A percentile compares a stretch with the other conserved stretches of the same genome.
phyloP scores from a whole-genome alignment of 2,329 filamentous ascomycete genomes.

The Alternaria ethzedia region DNA sequence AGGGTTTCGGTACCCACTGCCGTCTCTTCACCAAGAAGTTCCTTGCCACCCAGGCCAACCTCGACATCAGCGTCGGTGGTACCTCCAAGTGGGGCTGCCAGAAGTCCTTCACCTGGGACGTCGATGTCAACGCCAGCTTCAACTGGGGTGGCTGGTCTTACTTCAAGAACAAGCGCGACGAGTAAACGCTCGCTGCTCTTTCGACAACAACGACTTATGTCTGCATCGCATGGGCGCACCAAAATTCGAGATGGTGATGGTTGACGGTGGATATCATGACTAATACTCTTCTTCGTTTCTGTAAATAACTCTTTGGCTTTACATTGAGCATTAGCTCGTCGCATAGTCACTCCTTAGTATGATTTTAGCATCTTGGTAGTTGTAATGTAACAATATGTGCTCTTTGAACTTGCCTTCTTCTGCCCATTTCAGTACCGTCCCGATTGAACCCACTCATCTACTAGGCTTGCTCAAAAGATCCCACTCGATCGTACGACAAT shows the following conservation, averaged over 20 bases:
- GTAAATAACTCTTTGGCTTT: slow-evolving; percentile 8
- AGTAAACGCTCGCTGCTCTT: slow-evolving; percentile 9
- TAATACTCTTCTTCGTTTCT: slow-evolving; percentile 1
- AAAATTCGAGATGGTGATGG: not conserved
- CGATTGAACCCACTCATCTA: not conserved
- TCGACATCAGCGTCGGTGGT: slow-evolving; percentile 24
- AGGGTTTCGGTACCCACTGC: slow-evolving; percentile 34
- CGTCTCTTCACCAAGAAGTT: slow-evolving; percentile 37
- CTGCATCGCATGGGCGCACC: not conserved
- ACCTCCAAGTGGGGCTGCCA: slow-evolving; percentile 26
- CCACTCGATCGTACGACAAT: not conserved
- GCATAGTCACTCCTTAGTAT: slow-evolving; percentile 14
- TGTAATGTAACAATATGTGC: slow-evolving; percentile 10
- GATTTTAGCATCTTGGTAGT: slow-evolving; percentile 1
- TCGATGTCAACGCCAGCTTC: slow-evolving; percentile 30
- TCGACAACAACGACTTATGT: slow-evolving; percentile 1
- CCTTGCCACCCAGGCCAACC: slow-evolving; percentile 19
- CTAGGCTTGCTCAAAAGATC: not conserved
- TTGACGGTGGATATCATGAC: slow-evolving; percentile 1
- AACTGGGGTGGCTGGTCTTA: slow-evolving; percentile 21
- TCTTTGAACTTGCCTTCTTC: not conserved
- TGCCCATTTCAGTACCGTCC: not conserved
- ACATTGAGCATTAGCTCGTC: slow-evolving; percentile 5
- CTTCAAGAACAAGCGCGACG: slow-evolving; percentile 9
- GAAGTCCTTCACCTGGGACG: slow-evolving; percentile 32